phyloP scores from a whole-genome alignment of 371 early-diverging fungal species.

The Mortierella sp. region DNA sequence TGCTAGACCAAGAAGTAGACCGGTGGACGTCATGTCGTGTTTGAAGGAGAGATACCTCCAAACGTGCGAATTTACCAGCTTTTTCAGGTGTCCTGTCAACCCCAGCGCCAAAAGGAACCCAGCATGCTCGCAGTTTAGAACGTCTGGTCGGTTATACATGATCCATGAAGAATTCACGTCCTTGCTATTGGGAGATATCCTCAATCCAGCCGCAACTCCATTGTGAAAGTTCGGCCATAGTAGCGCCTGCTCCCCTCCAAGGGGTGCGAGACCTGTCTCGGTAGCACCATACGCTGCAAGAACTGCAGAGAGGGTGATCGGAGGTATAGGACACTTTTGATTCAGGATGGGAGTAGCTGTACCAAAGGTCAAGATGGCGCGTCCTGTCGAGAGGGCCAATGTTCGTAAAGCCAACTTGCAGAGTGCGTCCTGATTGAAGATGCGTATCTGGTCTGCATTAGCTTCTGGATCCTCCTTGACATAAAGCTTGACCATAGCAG shows the following conservation, averaged over 20 bases:
- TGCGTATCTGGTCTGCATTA: constrained; percentile 7
- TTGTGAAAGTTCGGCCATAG: constrained; percentile 91
- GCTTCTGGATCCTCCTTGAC: constrained; percentile 53
- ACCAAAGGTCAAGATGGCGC: constrained; percentile 74
- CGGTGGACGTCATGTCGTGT: constrained; percentile 74
- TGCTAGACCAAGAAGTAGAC: constrained; percentile 79
- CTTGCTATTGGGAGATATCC: constrained; percentile 65
- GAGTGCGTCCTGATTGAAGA: constrained; percentile 61
- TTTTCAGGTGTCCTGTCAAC: constrained; percentile 75
- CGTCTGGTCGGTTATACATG: constrained; percentile 69
- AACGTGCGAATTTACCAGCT: constrained; percentile 69
- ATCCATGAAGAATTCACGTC: constrained; percentile 83
- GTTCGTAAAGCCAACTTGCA: constrained; percentile 66
- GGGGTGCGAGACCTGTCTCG: constrained; percentile 58
- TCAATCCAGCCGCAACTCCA: constrained; percentile 85
- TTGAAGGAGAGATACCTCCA: constrained; percentile 73
- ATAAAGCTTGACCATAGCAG: constrained; percentile 55
- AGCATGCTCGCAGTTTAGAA: constrained; percentile 71
- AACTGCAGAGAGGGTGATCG: constrained; percentile 68
- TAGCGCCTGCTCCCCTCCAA: constrained; percentile 57
- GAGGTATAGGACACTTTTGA: constrained; percentile 66
- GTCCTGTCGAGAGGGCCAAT: constrained; percentile 74
- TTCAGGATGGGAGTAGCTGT: constrained; percentile 65
- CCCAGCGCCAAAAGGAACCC: constrained; percentile 89
- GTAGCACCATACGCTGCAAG: constrained; percentile 68